Base-by-base conservation (phyloP, 2,329 filamentous ascomycete genomes). In the Aspergillus sojae region DNA sequence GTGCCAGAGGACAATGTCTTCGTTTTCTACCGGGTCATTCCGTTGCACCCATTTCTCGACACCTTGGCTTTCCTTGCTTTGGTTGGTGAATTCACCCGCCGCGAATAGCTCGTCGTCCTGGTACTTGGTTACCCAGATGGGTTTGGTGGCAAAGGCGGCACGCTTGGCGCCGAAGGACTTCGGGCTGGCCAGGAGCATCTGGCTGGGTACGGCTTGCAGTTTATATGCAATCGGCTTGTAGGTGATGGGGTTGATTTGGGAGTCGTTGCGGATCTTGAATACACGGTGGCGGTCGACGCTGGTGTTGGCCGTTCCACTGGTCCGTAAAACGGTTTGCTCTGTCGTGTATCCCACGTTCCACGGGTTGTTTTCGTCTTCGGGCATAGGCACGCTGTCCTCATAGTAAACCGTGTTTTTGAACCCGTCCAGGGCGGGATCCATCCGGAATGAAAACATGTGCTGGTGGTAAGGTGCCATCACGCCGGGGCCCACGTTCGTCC, bases 401-500 rank as follows among this genome's bases (percentile, higher is more conserved):
- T 89, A 85, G 61, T 85, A 81, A 30, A 88, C 74, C 1, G 82
- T 78, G 71, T 88, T 88, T 30, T 79, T 76, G 64, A 82, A 81
- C 0, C 87, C 87, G 63, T 86, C 86, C 56, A 88, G 79, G 67
- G 85, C 85, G 21, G 87, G 87, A 70, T 89, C 87, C 14, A 89
- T 80, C 10, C 87, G 84, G 5, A 89, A 81, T 3, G 85, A 88
- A 78, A 94, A 92, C 74, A 93, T 90, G 76, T 93, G 91, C 73
- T 94, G 91, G 71, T 93, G 91, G 76, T 91, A 88, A 0, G 83
- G 81, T 2, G 89, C 90, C 39, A 92, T 84, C 19, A 90, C 89
- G 52, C 89, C 88, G 0, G 89, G 88, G 63, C 89, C 87, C 4
- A 91, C 88, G 48, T 90, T 85, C 0, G 88, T 91, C 36, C 88